Evolutionary conservation across 2,329 filamentous ascomycete genomes (phyloP), one percentile per base, ranked within the genome.

Genomic region (Exophiala sp.): DNA sequence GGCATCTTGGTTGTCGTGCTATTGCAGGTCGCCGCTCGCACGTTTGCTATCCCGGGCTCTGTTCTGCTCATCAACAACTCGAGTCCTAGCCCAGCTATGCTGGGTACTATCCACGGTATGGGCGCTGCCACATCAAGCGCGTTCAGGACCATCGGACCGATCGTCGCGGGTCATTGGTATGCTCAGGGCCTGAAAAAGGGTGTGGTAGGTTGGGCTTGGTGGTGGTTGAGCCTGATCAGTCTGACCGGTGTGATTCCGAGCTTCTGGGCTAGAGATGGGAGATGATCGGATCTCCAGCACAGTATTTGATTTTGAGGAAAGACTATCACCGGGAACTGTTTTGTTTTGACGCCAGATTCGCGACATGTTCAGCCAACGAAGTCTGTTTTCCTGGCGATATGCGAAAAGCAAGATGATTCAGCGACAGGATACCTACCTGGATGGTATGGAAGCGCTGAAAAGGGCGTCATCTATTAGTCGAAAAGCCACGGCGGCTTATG

Each of bases 11-110:
- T 80, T 5, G 81, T 86, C 2, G 72, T 86, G 10, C 73, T 83
- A 45, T 66, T 88, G 21, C 85, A 89, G 62, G 85, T 88, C 29
- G 74, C 80, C 2, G 85, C 82, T 0, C 76, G 85, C 22, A 90
- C 86, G 0, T 87, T 89, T 62, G 78, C 78, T 0, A 64, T 83
- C 0, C 80, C 81, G 0, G 76, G 75, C 2, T 76, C 75, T 0
- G 76, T 79, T 1, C 81, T 83, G 16, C 64, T 80, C 45, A 65
- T 81, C 37, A 82, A 82, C 58, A 81, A 82, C 58, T 75, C 74
- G 50, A 77, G 74, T 32, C 79, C 81, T 1, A 75, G 80, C 53
- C 78, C 78, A 0, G 73, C 69, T n/a, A 76, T 81, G 1, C 67
- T 81, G 10, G 78, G 76, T 3, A 81, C 77, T 0, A 75, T 81